phyloP scores from a whole-genome alignment of 1,284 basidiomycete genomes.

The Austroboletus novae-zelandiae region DNA sequence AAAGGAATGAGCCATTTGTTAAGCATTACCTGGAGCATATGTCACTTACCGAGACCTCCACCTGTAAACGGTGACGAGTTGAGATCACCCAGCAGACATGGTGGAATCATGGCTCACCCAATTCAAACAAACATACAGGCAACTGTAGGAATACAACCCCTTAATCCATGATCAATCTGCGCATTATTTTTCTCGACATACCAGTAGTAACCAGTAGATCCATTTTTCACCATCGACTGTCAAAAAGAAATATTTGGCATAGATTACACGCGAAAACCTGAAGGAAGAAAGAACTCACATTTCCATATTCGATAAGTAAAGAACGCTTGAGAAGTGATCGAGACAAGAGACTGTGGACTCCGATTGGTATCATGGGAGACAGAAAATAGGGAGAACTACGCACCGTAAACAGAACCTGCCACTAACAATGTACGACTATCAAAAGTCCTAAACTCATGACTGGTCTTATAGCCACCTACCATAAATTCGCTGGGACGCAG shows the following conservation, averaged over 20 bases:
- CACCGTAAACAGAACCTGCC: constrained; percentile 1
- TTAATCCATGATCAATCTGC: neutral
- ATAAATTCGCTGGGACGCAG: constrained; percentile 3
- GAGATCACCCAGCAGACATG: neutral
- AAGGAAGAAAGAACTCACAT: constrained; percentile 2
- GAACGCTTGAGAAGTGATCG: constrained; percentile 1
- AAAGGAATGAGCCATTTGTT: neutral
- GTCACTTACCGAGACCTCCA: constrained; percentile 3
- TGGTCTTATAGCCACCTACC: neutral
- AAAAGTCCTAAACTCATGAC: neutral
- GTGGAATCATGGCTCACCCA: neutral
- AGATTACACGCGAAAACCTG: neutral
- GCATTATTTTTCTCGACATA: neutral
- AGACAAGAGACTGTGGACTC: neutral
- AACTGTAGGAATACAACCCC: neutral
- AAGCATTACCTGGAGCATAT: neutral
- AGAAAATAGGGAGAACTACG: neutral
- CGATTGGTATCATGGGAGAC: neutral
- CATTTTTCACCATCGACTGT: neutral
- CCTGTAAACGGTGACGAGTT: neutral
- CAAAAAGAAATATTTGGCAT: neutral
- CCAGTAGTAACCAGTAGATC: constrained; percentile 5
- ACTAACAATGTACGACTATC: neutral
- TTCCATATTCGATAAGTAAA: constrained; percentile 8
- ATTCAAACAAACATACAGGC: constrained; percentile 7